These are phyloP conservation scores for Colletotrichum tamarilloi DNA, from an alignment of 2,329 filamentous ascomycete species.

Conservation along the genomic window DNA sequence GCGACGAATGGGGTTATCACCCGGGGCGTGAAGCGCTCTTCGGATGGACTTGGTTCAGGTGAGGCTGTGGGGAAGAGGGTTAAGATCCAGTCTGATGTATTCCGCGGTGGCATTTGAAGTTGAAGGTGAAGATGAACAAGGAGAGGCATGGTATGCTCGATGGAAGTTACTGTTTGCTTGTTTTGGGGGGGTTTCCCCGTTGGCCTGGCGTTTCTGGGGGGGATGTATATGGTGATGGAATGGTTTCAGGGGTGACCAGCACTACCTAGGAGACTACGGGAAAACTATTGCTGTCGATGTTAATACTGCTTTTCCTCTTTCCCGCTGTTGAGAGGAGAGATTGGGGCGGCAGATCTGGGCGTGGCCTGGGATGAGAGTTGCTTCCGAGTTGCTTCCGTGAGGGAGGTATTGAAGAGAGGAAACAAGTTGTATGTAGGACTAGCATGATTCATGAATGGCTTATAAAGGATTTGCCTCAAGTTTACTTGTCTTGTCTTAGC, in stretches of 20 bases:
- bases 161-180: background rate
- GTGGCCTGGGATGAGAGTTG: background rate
- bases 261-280: constrained; percentile 2
- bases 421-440: background rate
- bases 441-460: constrained; percentile 2
- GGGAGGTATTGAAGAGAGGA: no score
- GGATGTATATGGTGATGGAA: background rate
- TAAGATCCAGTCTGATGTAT: background rate
- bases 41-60: background rate
- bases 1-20: background rate
- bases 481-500: no score
- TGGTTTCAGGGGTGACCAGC: background rate
- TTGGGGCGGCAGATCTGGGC: background rate
- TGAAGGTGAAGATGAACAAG: no score
- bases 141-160: no score
- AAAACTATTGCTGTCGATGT: background rate
- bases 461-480: no score
- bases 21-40: background rate
- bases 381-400: no score
- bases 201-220: constrained; percentile 30
- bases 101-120: background rate
- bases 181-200: background rate
- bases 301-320: constrained; percentile 1
- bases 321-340: background rate
- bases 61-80: background rate